Conservation (phyloP, 225 moss, liverwort and hornwort genomes). For the Marchantia paleacea region DNA sequence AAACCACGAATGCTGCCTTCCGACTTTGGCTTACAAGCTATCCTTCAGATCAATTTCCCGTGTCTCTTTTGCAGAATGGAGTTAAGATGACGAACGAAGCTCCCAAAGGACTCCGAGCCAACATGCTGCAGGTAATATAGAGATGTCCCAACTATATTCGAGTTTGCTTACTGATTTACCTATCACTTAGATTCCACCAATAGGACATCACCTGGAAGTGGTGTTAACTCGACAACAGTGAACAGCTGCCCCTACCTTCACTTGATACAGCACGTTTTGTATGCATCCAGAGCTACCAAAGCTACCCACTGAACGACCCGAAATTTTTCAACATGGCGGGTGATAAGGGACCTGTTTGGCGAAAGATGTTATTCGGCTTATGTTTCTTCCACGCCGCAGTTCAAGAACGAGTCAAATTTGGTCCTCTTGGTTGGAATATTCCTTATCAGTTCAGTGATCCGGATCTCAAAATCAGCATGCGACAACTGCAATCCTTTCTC, state of each 20-base stretch:
- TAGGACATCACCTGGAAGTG: neutral
- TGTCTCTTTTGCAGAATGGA: conserved; percentile 71
- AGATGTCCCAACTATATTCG: neutral
- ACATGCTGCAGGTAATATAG: conserved; percentile 61
- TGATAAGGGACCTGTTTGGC: conserved; percentile 50
- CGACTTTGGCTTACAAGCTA: conserved; percentile 87
- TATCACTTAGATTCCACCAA: too few relatives aligned
- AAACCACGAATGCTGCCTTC: conserved; percentile 51
- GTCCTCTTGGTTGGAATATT: conserved; percentile 86
- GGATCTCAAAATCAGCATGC: conserved; percentile 77
- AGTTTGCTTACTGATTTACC: too few relatives aligned
- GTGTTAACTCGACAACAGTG: neutral
- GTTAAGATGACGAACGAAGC: conserved; percentile 90
- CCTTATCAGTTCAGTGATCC: conserved; percentile 88
- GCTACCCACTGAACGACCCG: conserved; percentile 67
- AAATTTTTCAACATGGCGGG: conserved; percentile 64
- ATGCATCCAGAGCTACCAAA: conserved; percentile 57
- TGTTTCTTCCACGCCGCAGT: conserved; percentile 83
- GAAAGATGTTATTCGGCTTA: conserved; percentile 70
- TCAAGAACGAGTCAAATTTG: conserved; percentile 77
- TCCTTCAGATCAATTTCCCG: conserved; percentile 68
- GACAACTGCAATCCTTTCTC: conserved; percentile 75
- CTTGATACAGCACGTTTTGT: neutral
- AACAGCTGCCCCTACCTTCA: neutral
- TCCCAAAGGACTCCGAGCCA: conserved; percentile 68